Evolutionary conservation across 345 rosid genomes (phyloP), one percentile per base, ranked within the genome.

Genomic region (Psidium friedrichsthalianum): DNA sequence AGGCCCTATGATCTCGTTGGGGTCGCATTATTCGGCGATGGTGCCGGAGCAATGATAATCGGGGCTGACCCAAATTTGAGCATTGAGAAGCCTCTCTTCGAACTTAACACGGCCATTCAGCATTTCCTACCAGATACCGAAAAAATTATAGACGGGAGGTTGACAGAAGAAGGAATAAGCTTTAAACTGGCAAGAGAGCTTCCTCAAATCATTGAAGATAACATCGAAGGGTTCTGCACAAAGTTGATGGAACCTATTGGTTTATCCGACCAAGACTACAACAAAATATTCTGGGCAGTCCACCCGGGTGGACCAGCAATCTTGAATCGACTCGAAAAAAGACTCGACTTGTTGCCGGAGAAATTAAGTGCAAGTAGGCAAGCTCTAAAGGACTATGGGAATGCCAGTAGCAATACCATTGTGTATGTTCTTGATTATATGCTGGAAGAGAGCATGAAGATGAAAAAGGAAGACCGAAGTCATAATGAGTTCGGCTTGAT

Each of bases 251-350:
- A 82, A 51, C 87, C 87, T 61, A 89, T 88, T 1, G 94, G 93
- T 40, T 61, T 93, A 16, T 85, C 89, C 21, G 81, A 91, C 18
- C 85, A 89, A 74, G 95, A 94, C 83, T 97, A 95, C 57, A 94
- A 95, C 89, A 90, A 91, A 84, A 76, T 97, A 87, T 97, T 96
- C 85, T 97, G 99, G 99, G 99, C 98, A 14, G 99, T 97, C 86
- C 99, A 97, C 90, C 99, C 99, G 5, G 99, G 99, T 2, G 99
- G 99, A 21, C 99, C 99, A 6, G 99, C 99, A 52, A 97, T 97
- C 85, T 87, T 97, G 90, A 95, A 97, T 87, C 87, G 98, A 80
- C 87, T 96, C 80, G 99, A 97, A 44, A 96, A 95, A 89, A 88
- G 98, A 84, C 92, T 97, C 1, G 90, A 93, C 51, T 88, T 97